Evolutionary conservation across 768 basidiomycete species (phyloP), one percentile per base, ranked within the genome.

Genomic region (Leccinum truebloodii): DNA sequence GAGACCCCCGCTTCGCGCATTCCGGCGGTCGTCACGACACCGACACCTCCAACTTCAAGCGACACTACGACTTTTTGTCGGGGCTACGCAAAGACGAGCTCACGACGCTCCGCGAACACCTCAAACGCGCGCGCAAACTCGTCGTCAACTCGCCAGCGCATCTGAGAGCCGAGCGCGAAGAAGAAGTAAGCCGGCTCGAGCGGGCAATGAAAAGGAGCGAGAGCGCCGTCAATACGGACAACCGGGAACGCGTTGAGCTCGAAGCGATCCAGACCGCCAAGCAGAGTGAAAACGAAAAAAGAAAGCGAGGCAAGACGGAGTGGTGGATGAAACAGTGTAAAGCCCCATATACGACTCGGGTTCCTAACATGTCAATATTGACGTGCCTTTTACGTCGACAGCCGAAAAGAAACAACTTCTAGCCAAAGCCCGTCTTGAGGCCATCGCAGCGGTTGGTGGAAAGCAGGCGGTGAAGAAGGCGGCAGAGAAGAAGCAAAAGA

Each of bases 281-380:
- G 63, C 77, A 77, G 59, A 79, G 80, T 56, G 87, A 84, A 73
- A 67, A 71, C 14, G 77, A 81, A 63, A 94, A 89, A 76, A 78
- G 86, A 59, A 80, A 82, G 58, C 75, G 84, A 55, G 95, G 95
- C 4, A 98, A 98, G 76, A 81, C 83, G 5, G 82, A 78, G 48
- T 98, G 92, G 92, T 90, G 81, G 76, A 79, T 96, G 83, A 97
- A 96, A 77, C 78, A 86, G 63, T 77, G 95, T 93, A 70, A 66
- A 86, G 24, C 75, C 6, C 10, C 44, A 18, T 54, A 30, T 58
- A 35, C 10, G n/a, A 18, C 52, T 16, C 58, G 0, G 3, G 44
- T 46, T 7, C 20, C 37, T 30, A 12, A 39, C 30, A 9, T 51
- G 52, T 22, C 50, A 20, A 46, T 46, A 28, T 52, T 60, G 55